Conservation (phyloP, 1,284 basidiomycete species). For the Pseudozyma flocculosa region DNA sequence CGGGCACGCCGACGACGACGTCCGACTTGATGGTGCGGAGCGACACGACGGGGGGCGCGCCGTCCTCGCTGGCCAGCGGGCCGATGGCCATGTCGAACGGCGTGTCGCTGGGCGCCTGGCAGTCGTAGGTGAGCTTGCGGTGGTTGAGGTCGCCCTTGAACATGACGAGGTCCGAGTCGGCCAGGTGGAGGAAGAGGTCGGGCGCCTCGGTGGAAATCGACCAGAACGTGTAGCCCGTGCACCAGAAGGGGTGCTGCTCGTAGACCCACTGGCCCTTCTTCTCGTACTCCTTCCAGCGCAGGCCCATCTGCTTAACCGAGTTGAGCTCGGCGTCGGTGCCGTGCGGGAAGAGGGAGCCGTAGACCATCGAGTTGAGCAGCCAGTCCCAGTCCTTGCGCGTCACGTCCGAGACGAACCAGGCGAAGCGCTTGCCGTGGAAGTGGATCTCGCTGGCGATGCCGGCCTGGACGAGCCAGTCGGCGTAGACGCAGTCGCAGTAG, state of each 20-base stretch:
- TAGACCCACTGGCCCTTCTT: slow-evolving; percentile 91
- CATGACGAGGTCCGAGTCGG: slow-evolving; percentile 84
- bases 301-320: slow-evolving; percentile 76
- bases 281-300: slow-evolving; percentile 89
- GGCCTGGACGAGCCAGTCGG: slow-evolving; percentile 83
- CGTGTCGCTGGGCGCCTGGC: slow-evolving; percentile 76
- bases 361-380: slow-evolving; percentile 62
- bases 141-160: slow-evolving; percentile 95
- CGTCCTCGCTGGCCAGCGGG: slow-evolving; percentile 82
- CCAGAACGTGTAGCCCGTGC: slow-evolving; percentile 65
- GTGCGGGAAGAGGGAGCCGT: slow-evolving; percentile 67
- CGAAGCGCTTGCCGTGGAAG: slow-evolving; percentile 75
- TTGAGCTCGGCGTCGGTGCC: slow-evolving; percentile 79
- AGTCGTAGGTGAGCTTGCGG: slow-evolving; percentile 68
- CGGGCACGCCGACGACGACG: slow-evolving; percentile 77
- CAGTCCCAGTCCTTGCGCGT: slow-evolving; percentile 96
- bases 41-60: slow-evolving; percentile 74
- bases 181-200: slow-evolving; percentile 89
- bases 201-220: slow-evolving; percentile 71
- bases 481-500: slow-evolving; percentile 92
- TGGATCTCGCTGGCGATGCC: slow-evolving; percentile 81
- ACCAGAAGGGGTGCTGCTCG: slow-evolving; percentile 77
- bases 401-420: slow-evolving; percentile 72
- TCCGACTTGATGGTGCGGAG: slow-evolving; percentile 56
- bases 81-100: slow-evolving; percentile 91